Base-by-base conservation (phyloP, 2,329 filamentous ascomycete genomes). In the Sclerotinia subarctica region DNA sequence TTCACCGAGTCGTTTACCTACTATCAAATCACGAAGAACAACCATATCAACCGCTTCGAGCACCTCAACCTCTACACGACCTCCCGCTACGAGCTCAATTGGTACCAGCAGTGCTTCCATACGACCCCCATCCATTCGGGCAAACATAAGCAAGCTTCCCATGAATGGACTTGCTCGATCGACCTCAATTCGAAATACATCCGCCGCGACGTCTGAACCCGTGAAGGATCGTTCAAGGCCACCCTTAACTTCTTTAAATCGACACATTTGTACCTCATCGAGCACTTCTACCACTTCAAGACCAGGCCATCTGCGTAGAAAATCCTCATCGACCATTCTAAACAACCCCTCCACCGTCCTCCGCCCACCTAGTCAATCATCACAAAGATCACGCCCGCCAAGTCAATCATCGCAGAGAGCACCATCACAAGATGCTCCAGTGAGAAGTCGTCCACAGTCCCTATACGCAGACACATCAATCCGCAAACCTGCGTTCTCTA, bases 401-500 rank as follows among this genome's bases (percentile, higher is more conserved):
- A 70, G 72, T 57, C 65, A 70, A 17, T 44, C 68, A 15, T n/a
- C 54, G 26, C 52, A 65, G 5, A 49, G 64, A 38, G 17, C 54
- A 38, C 64, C 47, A 47, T 29, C 62, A 0, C 52, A 66, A 63
- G 67, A 68, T 44, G 67, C n/a, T 8, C 35, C 53, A 6, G 51
- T 42, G 24, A 63, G 59, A 57, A 10, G 51, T 17, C 57, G 65
- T n/a, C 56, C 65, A 44, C 69, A 70, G 68, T 60, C 67, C 10
- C 42, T 70, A 24, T 69, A 68, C 32, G 67, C 60, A 6, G 72
- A 75, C 10, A 51, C 71, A 7, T 71, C 69, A 53, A 49, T 70
- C 5, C 62, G 67, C 26, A 72, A 70, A 68, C 76, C 76, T 26
- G 69, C 72, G 15, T 90, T 90, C 77, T 85, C 82, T 59, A 89